Base-by-base conservation (phyloP, 441 rosid species). In the Erysimum cheiri region DNA sequence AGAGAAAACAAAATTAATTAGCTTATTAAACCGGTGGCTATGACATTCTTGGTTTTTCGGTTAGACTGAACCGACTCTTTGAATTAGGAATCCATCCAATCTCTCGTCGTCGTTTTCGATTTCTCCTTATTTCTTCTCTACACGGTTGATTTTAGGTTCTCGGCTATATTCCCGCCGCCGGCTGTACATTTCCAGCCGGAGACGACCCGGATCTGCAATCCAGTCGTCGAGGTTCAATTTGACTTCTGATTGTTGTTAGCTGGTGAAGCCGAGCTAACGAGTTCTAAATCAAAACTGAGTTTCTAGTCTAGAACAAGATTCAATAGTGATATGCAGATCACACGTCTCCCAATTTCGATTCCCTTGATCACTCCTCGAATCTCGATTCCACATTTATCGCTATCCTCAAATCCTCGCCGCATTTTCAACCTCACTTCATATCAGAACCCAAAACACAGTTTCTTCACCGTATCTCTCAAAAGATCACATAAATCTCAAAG, bases 401-500 rank as follows among this genome's bases (percentile, higher is more conserved):
- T 63, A 1, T 69, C 71, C 49, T 58, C 71, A 41, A 28, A 70
- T 43, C 67, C 14, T 43, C 64, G 57, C 53, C 67, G 47, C 53
- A 8, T 33, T 58, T 26, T 43, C 24, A 64, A 41, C 12, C 40
- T 43, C 61, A 1, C 28, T 48, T 48, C 67, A 8, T 3, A 32
- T 56, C 74, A 62, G 26, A 70, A 48, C 26, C 62, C 56, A 13
- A 41, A 49, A 5, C 48, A 8, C 26, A 0, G 43, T 48, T 57
- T 73, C 62, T 31, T 57, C 41, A 1, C 57, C 14, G 15, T 44
- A 15, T 11, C 64, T 44, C 17, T 47, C 55, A 28, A 59, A 67
- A 79, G 78, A 68, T 59, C 67, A 49, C 60, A 80, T 39, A 50
- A 10, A 71, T 65, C 82, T 55, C 77, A 15, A 33, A 79, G 68